These are phyloP conservation scores for Pythium oligandrum DNA, from an alignment of 352 stramenopile genomes.

Conservation along the genomic window DNA sequence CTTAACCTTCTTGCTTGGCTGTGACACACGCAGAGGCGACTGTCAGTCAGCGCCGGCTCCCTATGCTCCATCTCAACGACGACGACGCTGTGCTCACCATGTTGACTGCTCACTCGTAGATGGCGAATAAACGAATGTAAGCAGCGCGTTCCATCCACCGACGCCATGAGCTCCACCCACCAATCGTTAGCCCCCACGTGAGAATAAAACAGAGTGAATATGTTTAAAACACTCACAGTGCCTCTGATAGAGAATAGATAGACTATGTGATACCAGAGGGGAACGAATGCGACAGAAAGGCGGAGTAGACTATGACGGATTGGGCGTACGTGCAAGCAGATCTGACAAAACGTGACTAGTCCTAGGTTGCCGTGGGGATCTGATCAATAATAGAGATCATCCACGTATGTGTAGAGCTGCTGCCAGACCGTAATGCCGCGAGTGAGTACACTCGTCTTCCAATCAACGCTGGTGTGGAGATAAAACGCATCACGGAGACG, in stretches of 20 bases:
- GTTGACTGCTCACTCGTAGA: constrained; percentile 62
- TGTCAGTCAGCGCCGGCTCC: not conserved
- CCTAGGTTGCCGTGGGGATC: not conserved
- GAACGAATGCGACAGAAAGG: not conserved
- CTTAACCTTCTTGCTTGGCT: constrained; percentile 84
- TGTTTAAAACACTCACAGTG: not conserved
- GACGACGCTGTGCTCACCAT: constrained; percentile 26
- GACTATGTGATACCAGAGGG: not conserved
- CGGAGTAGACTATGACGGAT: no score
- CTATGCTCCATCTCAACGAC: not conserved
- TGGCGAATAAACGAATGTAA: constrained; percentile 82
- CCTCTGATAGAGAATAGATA: not conserved
- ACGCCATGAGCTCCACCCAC: not conserved
- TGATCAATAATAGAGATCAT: not conserved
- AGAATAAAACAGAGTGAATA: not conserved
- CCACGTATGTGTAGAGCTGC: constrained; percentile 18
- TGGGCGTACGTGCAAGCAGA: no score
- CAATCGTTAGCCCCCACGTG: not conserved
- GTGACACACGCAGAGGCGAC: not conserved
- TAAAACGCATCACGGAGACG: constrained; percentile 76
- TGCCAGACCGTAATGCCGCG: constrained; percentile 50
- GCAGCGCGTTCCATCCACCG: constrained; percentile 2
- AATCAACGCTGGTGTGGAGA: constrained; percentile 54
- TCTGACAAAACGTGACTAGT: no score
- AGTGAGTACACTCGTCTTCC: constrained; percentile 51